A percentile compares a stretch with the other conserved stretches of the same genome.
Evolutionary conservation across 2,329 filamentous ascomycete species (phyloP).

Genomic region (Aureobasidium sp.): DNA sequence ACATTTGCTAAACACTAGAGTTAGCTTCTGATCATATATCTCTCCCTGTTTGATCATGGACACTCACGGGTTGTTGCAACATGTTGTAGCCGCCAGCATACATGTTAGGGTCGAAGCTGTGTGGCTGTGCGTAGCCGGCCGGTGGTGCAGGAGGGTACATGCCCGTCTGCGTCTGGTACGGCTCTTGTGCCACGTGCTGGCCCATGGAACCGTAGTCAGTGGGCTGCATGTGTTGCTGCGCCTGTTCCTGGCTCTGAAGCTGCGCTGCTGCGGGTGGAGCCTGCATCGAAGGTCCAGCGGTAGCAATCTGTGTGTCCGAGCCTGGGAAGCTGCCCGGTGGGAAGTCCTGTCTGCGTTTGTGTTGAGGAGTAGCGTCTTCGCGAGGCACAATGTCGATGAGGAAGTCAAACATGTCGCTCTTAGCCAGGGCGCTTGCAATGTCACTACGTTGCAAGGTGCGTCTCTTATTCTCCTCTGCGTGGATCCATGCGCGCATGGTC

Average conservation of each 20-base stretch:
- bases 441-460: constrained; percentile 91
- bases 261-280: constrained; percentile 20
- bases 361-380: constrained; percentile 79
- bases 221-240: constrained; percentile 15
- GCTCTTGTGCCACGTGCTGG: constrained; percentile 27
- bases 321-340: constrained; percentile 34
- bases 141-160: constrained; percentile 82
- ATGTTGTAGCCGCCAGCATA: constrained; percentile 66
- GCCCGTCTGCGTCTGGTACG: constrained; percentile 64
- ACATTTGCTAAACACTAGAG: constrained; percentile 2
- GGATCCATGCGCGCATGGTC: constrained; percentile 99
- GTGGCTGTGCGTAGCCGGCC: constrained; percentile 59
- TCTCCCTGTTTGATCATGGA: not conserved
- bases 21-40: not conserved
- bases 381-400: constrained; percentile 96
- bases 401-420: constrained; percentile 99
- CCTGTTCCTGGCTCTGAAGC: constrained; percentile 21
- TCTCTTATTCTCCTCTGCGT: constrained; percentile 97
- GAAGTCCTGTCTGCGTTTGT: constrained; percentile 54
- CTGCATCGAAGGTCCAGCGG: constrained; percentile 25
- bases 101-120: constrained; percentile 78
- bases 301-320: constrained; percentile 42
- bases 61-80: constrained; percentile 70
- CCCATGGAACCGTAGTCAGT: constrained; percentile 25
- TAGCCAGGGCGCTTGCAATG: constrained; percentile 89